These are phyloP conservation scores for Arachis monticola DNA, from an alignment of 331 rosid genomes.

Conservation along the genomic window DNA sequence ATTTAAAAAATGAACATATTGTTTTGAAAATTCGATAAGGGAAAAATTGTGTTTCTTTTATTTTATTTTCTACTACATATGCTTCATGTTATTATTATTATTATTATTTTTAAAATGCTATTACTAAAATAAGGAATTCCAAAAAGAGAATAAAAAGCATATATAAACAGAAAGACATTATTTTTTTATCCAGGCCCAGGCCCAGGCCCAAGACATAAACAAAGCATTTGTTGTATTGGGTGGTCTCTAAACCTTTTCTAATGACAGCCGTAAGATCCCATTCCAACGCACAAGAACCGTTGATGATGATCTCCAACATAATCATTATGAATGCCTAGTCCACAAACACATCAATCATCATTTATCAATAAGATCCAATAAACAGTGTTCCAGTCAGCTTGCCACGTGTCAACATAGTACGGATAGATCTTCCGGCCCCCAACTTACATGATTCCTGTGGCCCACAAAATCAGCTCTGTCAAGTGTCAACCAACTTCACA, in stretches of 20 bases:
- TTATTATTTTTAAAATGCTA: too few species aligned
- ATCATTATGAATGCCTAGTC: not conserved
- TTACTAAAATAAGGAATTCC: too few species aligned
- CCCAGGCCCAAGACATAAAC: not conserved
- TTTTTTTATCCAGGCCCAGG: too few species aligned
- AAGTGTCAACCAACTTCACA: constrained; percentile 31
- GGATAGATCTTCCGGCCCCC: constrained; percentile 28
- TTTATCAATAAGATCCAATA: not conserved
- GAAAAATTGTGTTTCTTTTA: too few species aligned
- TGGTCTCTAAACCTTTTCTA: not conserved
- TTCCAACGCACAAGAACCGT: not conserved
- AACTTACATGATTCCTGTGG: constrained; percentile 22
- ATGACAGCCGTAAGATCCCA: not conserved
- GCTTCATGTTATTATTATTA: too few species aligned
- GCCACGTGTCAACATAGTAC: constrained; percentile 47
- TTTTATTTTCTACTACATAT: too few species aligned
- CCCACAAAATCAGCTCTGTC: constrained; percentile 53
- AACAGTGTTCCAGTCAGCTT: not conserved
- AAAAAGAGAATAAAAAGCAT: too few species aligned
- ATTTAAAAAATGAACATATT: too few species aligned
- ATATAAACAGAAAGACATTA: too few species aligned
- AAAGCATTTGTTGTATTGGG: not conserved
- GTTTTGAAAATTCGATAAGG: too few species aligned
- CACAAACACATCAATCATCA: not conserved
- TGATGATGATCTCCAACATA: not conserved